phyloP scores from a whole-genome alignment of 2,329 filamentous ascomycete genomes.

The Achaetomium macrosporum region DNA sequence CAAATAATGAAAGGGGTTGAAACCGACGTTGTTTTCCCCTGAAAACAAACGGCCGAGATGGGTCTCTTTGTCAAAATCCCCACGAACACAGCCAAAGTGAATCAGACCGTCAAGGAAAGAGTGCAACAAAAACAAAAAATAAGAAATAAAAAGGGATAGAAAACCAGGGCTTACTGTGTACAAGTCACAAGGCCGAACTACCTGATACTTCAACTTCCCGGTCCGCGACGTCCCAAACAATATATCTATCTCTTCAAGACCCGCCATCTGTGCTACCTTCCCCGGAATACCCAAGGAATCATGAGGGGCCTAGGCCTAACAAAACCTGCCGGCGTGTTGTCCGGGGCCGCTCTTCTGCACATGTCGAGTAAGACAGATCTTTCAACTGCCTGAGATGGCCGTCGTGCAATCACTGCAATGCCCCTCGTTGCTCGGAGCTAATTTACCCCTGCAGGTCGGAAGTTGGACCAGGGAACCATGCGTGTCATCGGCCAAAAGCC shows the following conservation, averaged over 20 bases:
- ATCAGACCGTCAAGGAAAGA: not conserved
- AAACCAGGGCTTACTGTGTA: too few species aligned
- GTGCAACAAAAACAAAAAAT: not conserved
- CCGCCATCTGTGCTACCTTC: constrained; percentile 3
- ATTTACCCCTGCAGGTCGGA: constrained; percentile 3
- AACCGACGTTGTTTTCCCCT: not conserved
- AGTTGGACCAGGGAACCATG: not conserved
- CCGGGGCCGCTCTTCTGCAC: constrained; percentile 1
- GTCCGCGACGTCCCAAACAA: not conserved
- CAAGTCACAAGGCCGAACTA: not conserved
- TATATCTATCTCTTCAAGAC: not conserved
- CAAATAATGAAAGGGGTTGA: not conserved
- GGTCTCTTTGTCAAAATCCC: not conserved
- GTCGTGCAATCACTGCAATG: not conserved
- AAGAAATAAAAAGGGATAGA: not conserved
- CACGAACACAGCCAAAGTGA: not conserved
- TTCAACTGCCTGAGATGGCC: not conserved
- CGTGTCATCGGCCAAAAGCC: not conserved
- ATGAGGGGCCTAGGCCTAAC: not conserved
- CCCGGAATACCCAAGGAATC: not conserved
- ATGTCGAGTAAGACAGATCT: constrained; percentile 1
- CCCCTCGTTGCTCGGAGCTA: not conserved
- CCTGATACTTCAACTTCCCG: not conserved
- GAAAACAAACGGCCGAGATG: constrained; percentile 1
- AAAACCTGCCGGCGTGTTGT: not conserved